These are phyloP conservation scores for Spencermartinsiella ligniputridi DNA, from an alignment of 1,139 yeast species.

Conservation along the genomic window DNA sequence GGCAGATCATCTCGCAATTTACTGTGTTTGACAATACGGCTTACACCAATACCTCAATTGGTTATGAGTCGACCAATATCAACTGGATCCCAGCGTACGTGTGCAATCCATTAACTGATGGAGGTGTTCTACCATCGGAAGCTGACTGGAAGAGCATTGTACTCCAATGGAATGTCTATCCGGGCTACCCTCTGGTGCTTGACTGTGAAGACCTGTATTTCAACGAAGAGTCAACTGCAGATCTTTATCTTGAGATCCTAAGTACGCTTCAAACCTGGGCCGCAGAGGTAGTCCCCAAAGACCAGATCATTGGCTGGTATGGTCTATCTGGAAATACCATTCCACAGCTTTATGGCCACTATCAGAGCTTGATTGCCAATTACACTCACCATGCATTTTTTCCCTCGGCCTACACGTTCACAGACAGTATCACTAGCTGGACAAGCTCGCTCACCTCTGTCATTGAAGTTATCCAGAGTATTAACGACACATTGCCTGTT, in stretches of 20 bases:
- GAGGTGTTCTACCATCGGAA: constrained; percentile 6
- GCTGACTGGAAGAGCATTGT: constrained; percentile 8
- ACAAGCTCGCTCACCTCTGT: constrained; percentile 4
- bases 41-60: constrained; percentile 7
- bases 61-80: constrained; percentile 8
- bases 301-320: constrained; percentile 13
- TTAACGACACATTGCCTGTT: constrained; percentile 7
- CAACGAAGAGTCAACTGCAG: constrained; percentile 6
- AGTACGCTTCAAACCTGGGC: constrained; percentile 11
- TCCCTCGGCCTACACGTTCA: constrained; percentile 11
- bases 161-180: constrained; percentile 9
- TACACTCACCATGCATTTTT: constrained; percentile 9
- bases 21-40: constrained; percentile 10
- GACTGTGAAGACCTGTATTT: constrained; percentile 11
- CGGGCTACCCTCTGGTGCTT: constrained; percentile 11
- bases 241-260: constrained; percentile 4
- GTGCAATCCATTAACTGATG: constrained; percentile 8
- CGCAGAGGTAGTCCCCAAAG: constrained; percentile 9
- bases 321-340: constrained; percentile 9
- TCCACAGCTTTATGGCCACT: constrained; percentile 7
- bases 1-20: constrained; percentile 1
- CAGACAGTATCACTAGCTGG: constrained; percentile 5
- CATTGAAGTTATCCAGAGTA: constrained; percentile 1
- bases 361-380: constrained; percentile 8
- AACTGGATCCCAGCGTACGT: constrained; percentile 11